Evolutionary conservation across 352 stramenopile genomes (phyloP), one percentile per base, ranked within the genome.

Genomic region (Globisporangium radiosum): DNA sequence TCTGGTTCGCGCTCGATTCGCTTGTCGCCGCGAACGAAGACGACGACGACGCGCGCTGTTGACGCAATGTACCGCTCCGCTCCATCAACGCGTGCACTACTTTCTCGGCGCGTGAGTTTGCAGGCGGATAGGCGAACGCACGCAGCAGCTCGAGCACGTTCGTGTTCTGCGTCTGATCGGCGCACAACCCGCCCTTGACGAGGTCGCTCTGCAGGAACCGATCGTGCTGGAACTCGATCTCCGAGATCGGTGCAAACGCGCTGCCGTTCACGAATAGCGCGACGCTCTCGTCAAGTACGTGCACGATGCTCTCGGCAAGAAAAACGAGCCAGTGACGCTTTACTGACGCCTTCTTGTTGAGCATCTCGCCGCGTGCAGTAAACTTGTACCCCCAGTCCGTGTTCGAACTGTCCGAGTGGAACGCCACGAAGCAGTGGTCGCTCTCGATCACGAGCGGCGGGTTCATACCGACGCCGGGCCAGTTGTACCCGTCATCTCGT

Each of bases 311-410:
- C 37, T 90, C 77, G 3, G 69, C 48, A 25, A 93, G 47, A 47
- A 76, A 78, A 7, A 72, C 68, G 11, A 88, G 61, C 84, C 84
- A 93, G 52, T 93, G 84, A 19, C 76, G 65, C 39, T 82, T 72
- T 11, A 82, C 51, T 2, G 68, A 75, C 17, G 70, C 70, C 39
- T 78, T 85, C 45, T 81, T 80, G 57, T 88, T 75, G 17, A 85
- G 70, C 37, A 92, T 68, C 45, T 93, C 76, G 4, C 76, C 81
- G 33, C 71, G 68, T 4, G 78, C 84, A 7, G 80, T 88, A 57
- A 93, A 92, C 57, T 83, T 82, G 66, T 76, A 92, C 13, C 84
- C 81, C 84, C 84, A 92, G 53, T 93, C 84, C 5, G 76, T 90
- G 63, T 94, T 96, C 0, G 83, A 92, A 4, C 71, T 71, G 57